Evolutionary conservation across 352 stramenopile genomes (phyloP).

Genomic region (Globisporangium yorkense): DNA sequence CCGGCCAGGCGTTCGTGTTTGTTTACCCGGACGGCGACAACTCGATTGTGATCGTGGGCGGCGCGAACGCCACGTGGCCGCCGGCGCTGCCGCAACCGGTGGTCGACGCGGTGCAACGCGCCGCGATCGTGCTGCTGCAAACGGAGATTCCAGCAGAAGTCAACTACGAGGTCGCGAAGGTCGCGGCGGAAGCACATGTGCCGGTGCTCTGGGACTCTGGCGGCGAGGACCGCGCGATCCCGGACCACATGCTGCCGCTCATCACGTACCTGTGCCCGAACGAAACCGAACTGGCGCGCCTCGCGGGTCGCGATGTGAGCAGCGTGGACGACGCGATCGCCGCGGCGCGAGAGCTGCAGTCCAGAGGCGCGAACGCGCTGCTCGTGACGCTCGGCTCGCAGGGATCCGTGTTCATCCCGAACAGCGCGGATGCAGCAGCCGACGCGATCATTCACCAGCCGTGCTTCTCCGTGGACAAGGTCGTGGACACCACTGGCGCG

Average conservation of each 20-base stretch:
- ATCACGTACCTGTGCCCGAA: slow-evolving; percentile 74
- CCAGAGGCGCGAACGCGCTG: slow-evolving; percentile 41
- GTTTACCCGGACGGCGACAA: slow-evolving; percentile 80
- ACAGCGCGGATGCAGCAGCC: neutral
- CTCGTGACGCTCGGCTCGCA: slow-evolving; percentile 65
- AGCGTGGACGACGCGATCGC: slow-evolving; percentile 41
- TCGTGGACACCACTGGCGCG: slow-evolving; percentile 76
- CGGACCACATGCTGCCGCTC: slow-evolving; percentile 39
- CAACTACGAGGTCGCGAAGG: slow-evolving; percentile 48
- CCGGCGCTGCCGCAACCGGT: slow-evolving; percentile 25
- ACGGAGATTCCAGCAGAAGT: slow-evolving; percentile 57
- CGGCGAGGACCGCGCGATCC: slow-evolving; percentile 59
- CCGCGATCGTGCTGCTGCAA: slow-evolving; percentile 65
- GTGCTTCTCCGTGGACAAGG: slow-evolving; percentile 45
- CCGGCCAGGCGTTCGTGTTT: slow-evolving; percentile 79
- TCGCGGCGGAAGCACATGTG: slow-evolving; percentile 33
- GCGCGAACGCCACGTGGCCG: slow-evolving; percentile 66
- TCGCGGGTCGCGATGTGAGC: slow-evolving; percentile 32
- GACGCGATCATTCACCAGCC: slow-evolving; percentile 39
- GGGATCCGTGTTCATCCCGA: slow-evolving; percentile 59
- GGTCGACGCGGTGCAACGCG: slow-evolving; percentile 36
- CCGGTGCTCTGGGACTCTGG: slow-evolving; percentile 78
- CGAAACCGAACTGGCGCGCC: slow-evolving; percentile 62
- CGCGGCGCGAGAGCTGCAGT: slow-evolving; percentile 45
- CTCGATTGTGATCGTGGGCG: slow-evolving; percentile 80